Evolutionary conservation across 1,139 yeast genomes (phyloP).

Genomic region (Lodderomyces jiufengensis): DNA sequence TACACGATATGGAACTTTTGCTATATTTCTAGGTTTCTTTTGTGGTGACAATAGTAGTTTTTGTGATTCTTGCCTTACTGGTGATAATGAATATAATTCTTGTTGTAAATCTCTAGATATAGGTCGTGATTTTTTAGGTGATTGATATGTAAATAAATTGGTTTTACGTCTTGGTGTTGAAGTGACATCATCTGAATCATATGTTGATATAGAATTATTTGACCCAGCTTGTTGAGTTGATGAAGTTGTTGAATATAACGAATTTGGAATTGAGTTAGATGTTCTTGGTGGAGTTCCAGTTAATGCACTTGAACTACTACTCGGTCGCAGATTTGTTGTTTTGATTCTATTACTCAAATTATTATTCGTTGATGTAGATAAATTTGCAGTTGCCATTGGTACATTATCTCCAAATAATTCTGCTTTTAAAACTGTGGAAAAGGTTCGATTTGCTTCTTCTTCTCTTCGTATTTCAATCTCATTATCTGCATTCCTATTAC

Average conservation of each 20-base stretch:
- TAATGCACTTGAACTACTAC: conserved; percentile 1
- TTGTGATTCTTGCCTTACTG: conserved; percentile 88
- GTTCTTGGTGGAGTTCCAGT: conserved; percentile 11
- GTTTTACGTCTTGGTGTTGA: conserved; percentile 55
- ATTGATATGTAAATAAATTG: conserved; percentile 67
- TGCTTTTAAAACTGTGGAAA: conserved; percentile 79
- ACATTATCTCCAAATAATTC: conserved; percentile 89
- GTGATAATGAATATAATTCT: conserved; percentile 77
- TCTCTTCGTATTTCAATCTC: conserved; percentile 68
- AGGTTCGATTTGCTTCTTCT: conserved; percentile 83
- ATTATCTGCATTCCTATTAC: conserved; percentile 35
- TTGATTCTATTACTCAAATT: conserved; percentile 8
- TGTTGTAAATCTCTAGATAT: conserved; percentile 60
- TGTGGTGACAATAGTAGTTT: conserved; percentile 75
- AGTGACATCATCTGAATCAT: conserved; percentile 20
- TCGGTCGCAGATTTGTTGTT: conserved; percentile 3
- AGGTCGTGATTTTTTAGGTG: conserved; percentile 62
- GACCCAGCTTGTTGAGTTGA: conserved; percentile 2
- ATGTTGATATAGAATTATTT: conserved; percentile 5
- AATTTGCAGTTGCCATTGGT: conserved; percentile 49
- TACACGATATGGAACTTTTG: conserved; percentile 88
- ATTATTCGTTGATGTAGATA: conserved; percentile 13
- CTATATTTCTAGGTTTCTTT: conserved; percentile 70
- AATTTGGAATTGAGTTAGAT: conserved; percentile 3
- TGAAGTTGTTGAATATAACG: conserved; percentile 8